Base-by-base conservation (phyloP, 2,329 filamentous ascomycete species). In the Pseudopyrenochaeta lycopersici region DNA sequence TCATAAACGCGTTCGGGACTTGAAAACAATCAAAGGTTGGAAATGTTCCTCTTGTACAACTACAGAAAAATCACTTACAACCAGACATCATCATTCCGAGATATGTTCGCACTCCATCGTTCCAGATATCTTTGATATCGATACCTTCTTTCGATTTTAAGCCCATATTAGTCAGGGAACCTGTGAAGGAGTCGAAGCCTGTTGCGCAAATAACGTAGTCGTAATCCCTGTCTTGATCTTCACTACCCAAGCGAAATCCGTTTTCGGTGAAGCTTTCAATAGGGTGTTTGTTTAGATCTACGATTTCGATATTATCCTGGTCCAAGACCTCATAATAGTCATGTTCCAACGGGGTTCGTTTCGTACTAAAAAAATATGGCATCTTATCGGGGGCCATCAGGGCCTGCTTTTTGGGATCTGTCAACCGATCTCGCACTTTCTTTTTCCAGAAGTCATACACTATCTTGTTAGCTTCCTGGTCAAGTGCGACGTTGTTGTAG, bases 371-470 rank as follows among this genome's bases (percentile, higher is more conserved):
- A 12, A 70, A 71, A 51, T 79, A 77, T 7, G 74, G 76, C 33
- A 71, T 65, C 52, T 75, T 58, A n/a, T 73, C 65, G 0, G 78
- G 78, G 15, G 75, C 75, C 46, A 80, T 63, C 12, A 80, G 56
- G 14, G 74, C 71, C 33, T 70, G 65, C 67, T 79, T 80, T 57
- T 63, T 62, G 2, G 70, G 63, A 49, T 79, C 73, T 9, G 68
- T 67, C 33, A 80, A 65, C 5, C 78, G 68, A 14, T 65, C 56
- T 9, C 71, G 63, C 11, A 74, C 72, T 56, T 76, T 74, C 60
- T 72, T 82, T 9, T 86, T 81, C 78, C 78, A 80, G 66, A 77
- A 80, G 23, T 78, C 71, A 60, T 80, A 80, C 0, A 75, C 70
- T 15, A 76, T 59, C 9, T 66, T 63, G 45, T 80, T 80, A 6